Percentiles rank a stretch among this genome's conserved stretches.
Conservation (phyloP, 768 basidiomycete species). For the Boletus edulis region DNA sequence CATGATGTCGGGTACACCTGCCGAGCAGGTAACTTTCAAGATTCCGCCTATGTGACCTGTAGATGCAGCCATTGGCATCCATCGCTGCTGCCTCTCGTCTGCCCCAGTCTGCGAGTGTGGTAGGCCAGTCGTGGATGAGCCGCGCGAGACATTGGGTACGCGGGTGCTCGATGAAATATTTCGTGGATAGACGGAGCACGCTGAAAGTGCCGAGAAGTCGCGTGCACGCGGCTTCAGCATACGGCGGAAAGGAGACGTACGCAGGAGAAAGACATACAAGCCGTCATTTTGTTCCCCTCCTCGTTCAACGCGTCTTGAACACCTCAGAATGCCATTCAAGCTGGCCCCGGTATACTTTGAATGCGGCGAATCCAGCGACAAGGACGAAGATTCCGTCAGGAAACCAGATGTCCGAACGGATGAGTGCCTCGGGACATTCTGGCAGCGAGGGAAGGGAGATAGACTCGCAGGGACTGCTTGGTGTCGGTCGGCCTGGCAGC, state of each 20-base stretch:
- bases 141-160: constrained; percentile 58
- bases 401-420: constrained; percentile 69
- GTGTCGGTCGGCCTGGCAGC: constrained; percentile 20
- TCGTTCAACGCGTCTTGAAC: constrained; percentile 40
- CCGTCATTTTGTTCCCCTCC: constrained; percentile 48
- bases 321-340: constrained; percentile 74
- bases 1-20: constrained; percentile 82
- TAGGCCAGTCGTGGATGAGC: constrained; percentile 66
- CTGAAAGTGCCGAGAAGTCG: constrained; percentile 63
- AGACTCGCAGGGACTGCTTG: constrained; percentile 11
- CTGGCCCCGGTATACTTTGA: constrained; percentile 75
- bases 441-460: constrained; percentile 11
- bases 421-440: constrained; percentile 22
- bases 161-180: constrained; percentile 72
- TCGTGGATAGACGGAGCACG: constrained; percentile 69
- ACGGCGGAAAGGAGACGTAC: background rate
- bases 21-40: constrained; percentile 46
- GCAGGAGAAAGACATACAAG: constrained; percentile 46
- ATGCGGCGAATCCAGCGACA: constrained; percentile 54
- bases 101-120: constrained; percentile 64
- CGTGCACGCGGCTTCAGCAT: constrained; percentile 47
- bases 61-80: constrained; percentile 39
- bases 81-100: constrained; percentile 55
- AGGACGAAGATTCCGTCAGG: constrained; percentile 68
- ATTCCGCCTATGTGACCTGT: background rate